Conservation (phyloP, 352 stramenopile species). For the Phytopythium boreale region DNA sequence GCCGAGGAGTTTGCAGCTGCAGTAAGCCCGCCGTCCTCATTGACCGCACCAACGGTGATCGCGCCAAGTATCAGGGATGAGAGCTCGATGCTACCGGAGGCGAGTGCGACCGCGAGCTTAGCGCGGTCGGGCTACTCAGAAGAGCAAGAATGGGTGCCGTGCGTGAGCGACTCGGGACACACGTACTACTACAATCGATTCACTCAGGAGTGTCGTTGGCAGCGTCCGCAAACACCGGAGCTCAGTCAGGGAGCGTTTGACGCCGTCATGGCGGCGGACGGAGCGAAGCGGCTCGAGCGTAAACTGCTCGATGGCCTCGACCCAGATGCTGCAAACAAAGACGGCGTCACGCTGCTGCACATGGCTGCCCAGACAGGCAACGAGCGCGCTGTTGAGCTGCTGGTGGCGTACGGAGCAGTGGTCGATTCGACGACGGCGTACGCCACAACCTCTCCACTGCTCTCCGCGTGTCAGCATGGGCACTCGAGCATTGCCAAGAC, state of each 20-base stretch:
- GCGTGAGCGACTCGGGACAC: constrained; percentile 42
- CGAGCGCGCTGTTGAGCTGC: constrained; percentile 24
- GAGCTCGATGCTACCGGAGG: background rate
- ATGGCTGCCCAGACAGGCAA: constrained; percentile 52
- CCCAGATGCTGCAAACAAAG: constrained; percentile 27
- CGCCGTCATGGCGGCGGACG: constrained; percentile 21
- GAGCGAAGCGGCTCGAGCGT: constrained; percentile 24
- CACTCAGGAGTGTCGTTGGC: constrained; percentile 64
- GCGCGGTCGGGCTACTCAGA: background rate
- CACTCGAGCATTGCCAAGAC: constrained; percentile 39
- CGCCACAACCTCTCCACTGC: constrained; percentile 37
- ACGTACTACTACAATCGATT: constrained; percentile 72
- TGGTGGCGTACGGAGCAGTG: constrained; percentile 51
- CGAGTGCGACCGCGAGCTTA: background rate
- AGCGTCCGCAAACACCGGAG: constrained; percentile 18
- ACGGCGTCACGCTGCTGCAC: constrained; percentile 44
- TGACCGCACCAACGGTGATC: background rate
- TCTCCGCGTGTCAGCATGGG: constrained; percentile 42
- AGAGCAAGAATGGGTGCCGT: constrained; percentile 36
- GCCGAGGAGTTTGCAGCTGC: background rate
- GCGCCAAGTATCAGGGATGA: background rate
- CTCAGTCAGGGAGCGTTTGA: constrained; percentile 9
- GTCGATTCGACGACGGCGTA: constrained; percentile 22
- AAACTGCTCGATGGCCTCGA: constrained; percentile 35
- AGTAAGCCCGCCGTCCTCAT: background rate